Base-by-base conservation (phyloP, 2,329 filamentous ascomycete genomes). In the Aulographum hederae region DNA sequence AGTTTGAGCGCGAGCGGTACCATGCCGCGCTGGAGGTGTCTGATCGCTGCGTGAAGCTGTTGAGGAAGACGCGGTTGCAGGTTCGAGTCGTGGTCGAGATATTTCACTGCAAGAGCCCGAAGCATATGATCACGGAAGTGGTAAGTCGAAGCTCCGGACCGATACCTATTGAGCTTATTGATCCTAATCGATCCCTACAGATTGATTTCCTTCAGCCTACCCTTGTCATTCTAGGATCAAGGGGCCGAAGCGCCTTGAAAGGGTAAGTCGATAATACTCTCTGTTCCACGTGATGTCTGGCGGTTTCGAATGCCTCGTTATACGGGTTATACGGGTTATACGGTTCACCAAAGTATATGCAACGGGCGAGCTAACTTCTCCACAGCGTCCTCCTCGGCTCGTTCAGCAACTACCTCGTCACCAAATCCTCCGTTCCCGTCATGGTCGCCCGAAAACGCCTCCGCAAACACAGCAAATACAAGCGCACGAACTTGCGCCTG, bases 391-490 rank as follows among this genome's bases (percentile, higher is more conserved):
- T 98, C 37, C 67, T 98, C 18, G 89, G 89, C 17, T 94, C 85
- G 0, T 95, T 98, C 54, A 92, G 81, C 37, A 95, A 95, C 50
- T 98, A 98, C 47, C 65, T 98, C 5, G 85, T 98, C 19, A 92
- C 84, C 23, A 95, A 95, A 58, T 92, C 82, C 39, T 92, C 81
- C 2, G 84, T 92, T 12, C 89, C 89, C 0, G 89, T 98, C 37
- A 98, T 98, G 89, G 89, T 95, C 21, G 89, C 89, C 5, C 67
- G 89, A 36, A 94, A 92, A 61, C 77, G 80, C 35, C 63, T 94
- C 27, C 67, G 79, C 30, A 93, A 93, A 53, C 79, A 91, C 56
- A 75, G 71, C 50, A 85, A 86, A 50, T 78, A 78, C 51, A 78
- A 77, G 53, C 69, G 70, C 13, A 66, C 71, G 13, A 69, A 73